Percentiles rank a stretch among this genome's conserved stretches.
Evolutionary conservation across 352 stramenopile genomes (phyloP).

Genomic region (Globisporangium polare): DNA sequence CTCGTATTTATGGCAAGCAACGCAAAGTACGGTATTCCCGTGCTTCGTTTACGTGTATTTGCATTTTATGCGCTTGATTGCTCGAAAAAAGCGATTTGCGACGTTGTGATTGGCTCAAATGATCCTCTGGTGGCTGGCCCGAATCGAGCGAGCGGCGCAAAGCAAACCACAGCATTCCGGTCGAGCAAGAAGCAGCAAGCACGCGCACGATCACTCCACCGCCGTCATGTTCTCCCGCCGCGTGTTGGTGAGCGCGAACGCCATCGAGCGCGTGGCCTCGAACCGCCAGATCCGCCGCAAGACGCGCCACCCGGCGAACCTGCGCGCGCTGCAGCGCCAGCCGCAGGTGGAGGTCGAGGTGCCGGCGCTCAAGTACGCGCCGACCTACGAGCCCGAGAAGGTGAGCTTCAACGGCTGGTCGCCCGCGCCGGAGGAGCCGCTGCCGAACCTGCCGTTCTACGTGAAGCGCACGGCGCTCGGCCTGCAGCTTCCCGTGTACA

Average conservation of each 20-base stretch:
- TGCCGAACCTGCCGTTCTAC: constrained; percentile 63
- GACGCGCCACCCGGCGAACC: constrained; percentile 66
- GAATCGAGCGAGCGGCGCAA: neutral
- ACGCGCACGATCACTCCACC: neutral
- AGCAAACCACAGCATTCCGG: neutral
- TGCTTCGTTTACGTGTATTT: neutral
- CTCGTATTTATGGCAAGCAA: neutral
- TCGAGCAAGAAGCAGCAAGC: neutral
- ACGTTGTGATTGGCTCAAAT: neutral
- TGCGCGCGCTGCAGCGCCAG: constrained; percentile 65
- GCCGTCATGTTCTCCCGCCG: constrained; percentile 57
- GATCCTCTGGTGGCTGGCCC: neutral
- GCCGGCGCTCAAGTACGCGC: constrained; percentile 77
- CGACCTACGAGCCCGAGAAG: constrained; percentile 73
- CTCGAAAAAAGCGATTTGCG: neutral
- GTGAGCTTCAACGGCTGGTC: constrained; percentile 90
- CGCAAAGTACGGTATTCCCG: neutral
- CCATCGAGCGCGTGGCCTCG: constrained; percentile 65
- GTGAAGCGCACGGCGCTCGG: constrained; percentile 81
- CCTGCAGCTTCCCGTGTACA: constrained; percentile 83
- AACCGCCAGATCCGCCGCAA: constrained; percentile 86
- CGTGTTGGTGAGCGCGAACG: constrained; percentile 42
- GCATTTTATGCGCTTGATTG: neutral
- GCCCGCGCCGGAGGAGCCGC: constrained; percentile 56
- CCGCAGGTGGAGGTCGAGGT: constrained; percentile 47